These are phyloP conservation scores for Calonectria multiphialidica DNA, from an alignment of 2,329 filamentous ascomycete species.

Conservation along the genomic window DNA sequence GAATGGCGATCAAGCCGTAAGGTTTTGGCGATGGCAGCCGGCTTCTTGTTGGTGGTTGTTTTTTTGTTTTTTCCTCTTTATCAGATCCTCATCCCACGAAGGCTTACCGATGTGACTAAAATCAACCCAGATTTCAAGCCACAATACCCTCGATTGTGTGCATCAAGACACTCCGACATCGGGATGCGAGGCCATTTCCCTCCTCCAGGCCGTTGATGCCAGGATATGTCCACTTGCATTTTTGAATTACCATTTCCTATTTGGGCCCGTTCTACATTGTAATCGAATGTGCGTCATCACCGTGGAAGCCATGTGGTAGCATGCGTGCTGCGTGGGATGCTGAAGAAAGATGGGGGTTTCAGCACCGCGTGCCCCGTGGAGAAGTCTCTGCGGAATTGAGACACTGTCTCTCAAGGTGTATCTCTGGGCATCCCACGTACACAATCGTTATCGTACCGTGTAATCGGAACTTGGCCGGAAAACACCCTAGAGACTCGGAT, in stretches of 20 bases:
- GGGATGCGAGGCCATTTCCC: conserved; percentile 1
- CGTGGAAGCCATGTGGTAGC: not conserved
- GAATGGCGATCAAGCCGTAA: not conserved
- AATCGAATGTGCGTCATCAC: not conserved
- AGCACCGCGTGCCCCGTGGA: not conserved
- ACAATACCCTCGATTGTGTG: not conserved
- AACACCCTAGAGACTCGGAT: not conserved
- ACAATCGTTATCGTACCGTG: not conserved
- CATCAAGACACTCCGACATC: conserved; percentile 19
- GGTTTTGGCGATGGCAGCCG: not conserved
- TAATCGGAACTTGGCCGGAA: not conserved
- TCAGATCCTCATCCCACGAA: conserved; percentile 18
- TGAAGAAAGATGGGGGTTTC: conserved; percentile 5
- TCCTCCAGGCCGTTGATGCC: not conserved
- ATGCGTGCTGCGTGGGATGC: not conserved
- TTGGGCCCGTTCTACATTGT: not conserved
- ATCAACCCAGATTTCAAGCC: not conserved
- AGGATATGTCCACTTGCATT: not conserved
- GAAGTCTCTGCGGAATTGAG: not conserved
- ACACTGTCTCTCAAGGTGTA: not conserved
- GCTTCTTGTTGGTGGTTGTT: not conserved
- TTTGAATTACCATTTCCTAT: not conserved
- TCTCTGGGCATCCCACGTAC: not conserved
- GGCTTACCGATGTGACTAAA: not conserved
- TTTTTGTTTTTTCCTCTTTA: not conserved